Base-by-base conservation (phyloP, 2,329 filamentous ascomycete species). In the Bisporella sp. region DNA sequence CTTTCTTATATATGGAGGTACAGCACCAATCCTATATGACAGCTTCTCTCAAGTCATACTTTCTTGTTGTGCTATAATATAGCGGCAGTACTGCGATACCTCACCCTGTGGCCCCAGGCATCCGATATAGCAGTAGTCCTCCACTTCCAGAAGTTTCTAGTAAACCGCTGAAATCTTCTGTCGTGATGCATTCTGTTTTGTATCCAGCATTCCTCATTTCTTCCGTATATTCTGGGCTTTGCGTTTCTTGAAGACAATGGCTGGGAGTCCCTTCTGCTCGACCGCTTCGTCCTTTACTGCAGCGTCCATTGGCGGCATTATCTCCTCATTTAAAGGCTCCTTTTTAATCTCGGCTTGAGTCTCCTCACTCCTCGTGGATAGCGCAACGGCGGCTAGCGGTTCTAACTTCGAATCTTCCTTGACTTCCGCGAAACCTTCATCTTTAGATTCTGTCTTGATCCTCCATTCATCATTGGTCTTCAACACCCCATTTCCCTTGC, bases 241-340 rank as follows among this genome's bases (percentile, higher is more conserved):
- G 48, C 87, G 74, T 71, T 90, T 91, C 70, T 91, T 92, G 69
- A 92, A 93, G 3, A 89, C 72, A 2, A 89, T 76, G 3, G 77
- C 73, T 8, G 72, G 62, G 3, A 64, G 57, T 7, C 58, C 62
- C 28, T 50, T 55, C 33, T 56, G 54, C 8, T 55, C 57, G 62
- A 54, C 44, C 2, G 64, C 21, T 21, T 21, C 21, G 3, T 21
- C 30, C 43, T 12, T 11, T 37, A 13, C 31, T n/a, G 12, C 5
- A 6, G 30, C 28, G 31, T n/a, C 21, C 21, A 21, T 21, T 21
- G 21, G 21, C 21, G 21, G 21, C 21, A 32, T 32, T 74, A 42
- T 72, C 70, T 66, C 53, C 56, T 60, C 51, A 44, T 64, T 53
- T 11, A 51, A 50, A 11, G 53, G 53, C 37, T 64, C 62, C 42